phyloP scores from a whole-genome alignment of 148 eudicot species.

The Suaeda aralocaspica region DNA sequence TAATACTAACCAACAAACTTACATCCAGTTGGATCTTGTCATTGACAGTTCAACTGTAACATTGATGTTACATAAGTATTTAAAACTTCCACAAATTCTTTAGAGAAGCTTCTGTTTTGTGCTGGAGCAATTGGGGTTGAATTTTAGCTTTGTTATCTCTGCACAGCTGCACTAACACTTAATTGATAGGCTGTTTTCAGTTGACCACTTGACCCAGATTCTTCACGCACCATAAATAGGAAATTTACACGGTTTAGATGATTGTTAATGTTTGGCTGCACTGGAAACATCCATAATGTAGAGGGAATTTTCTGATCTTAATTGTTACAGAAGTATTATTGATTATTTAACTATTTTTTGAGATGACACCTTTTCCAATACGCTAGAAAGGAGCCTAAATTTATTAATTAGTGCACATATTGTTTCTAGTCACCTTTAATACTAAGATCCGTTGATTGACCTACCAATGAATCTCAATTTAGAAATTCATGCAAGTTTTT shows the following conservation, averaged over 20 bases:
- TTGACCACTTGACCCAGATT: not conserved
- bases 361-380: not conserved
- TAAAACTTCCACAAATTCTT: not conserved
- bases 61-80: not conserved
- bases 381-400: not conserved
- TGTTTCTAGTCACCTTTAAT: not conserved
- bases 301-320: not conserved
- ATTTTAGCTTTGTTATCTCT: not conserved
- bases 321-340: not conserved
- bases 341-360: not conserved
- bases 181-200: no score
- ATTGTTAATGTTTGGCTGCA: not conserved
- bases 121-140: not conserved
- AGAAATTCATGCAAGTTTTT: not conserved
- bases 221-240: no score
- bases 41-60: not conserved
- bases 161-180: no score
- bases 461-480: not conserved
- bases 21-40: conserved; percentile 2
- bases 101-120: conserved; percentile 4
- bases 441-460: not conserved
- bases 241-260: no score
- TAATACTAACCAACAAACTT: not conserved
- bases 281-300: not conserved
- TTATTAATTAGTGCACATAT: not conserved